Base-by-base conservation (phyloP, 805 yeast genomes). In the Saturnispora dispora region DNA sequence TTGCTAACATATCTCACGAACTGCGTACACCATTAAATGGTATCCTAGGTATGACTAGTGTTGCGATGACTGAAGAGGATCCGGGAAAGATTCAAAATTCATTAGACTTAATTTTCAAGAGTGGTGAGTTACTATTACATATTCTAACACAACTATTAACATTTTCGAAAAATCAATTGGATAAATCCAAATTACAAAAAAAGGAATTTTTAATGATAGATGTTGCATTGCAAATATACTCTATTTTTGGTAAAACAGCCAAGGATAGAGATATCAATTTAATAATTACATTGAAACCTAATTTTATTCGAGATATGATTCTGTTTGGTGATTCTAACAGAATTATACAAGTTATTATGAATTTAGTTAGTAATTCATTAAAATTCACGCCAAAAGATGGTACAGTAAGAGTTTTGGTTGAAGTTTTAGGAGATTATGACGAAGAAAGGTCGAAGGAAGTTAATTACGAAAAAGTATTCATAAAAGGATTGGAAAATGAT, bases 21-120 rank as follows among this genome's bases (percentile, higher is more conserved):
- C 73, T 93, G 62, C 78, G 98, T 59, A 93, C 98, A 0, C 99
- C 99, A 1, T 72, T 93, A 55, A 93, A 93, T 65, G 99, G 99
- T 63, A 93, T 93, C 41, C 71, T 93, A 50, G 98, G 98, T 56
- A 87, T 91, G 90, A 87, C 97, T 0, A 85, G 95, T 2, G 85
- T 91, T 52, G 90, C 96, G 5, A 81, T 89, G 86, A 93, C 86
- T 20, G 98, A 93, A 63, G 73, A 73, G 28, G 91, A 87, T 57
- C 73, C 74, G 4, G 66, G 72, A 13, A 80, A 82, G 57, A 81
- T 89, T 13, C 84, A 85, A 59, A 82, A 83, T 46, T 83, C 90
- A 17, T 70, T 90, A 58, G 85, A 85, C 55, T 76, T 91, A 49
- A 90, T 91, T 49, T 88, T 86, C 67, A 77, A 96, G 61, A 85